These are phyloP conservation scores for Cryoendolithus antarcticus DNA, from an alignment of 2,329 filamentous ascomycete genomes.

Conservation along the genomic window DNA sequence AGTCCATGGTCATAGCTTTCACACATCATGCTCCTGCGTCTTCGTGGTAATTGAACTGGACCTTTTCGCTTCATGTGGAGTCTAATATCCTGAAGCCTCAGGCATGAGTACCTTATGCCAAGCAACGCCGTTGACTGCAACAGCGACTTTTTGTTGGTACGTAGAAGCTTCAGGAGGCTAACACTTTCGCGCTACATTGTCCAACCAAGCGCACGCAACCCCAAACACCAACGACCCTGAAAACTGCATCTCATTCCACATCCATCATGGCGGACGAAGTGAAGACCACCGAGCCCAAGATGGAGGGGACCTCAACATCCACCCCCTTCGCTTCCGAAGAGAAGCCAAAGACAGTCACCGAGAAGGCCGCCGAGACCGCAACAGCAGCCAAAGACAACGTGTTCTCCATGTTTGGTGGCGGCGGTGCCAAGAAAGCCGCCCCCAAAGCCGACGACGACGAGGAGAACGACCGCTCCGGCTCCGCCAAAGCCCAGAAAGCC, in stretches of 20 bases:
- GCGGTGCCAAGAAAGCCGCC: conserved; percentile 94
- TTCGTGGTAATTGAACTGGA: no score
- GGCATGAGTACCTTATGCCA: no score
- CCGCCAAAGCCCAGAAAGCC: conserved; percentile 56
- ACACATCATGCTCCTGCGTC: no score
- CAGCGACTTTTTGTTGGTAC: no score
- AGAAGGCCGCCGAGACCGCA: conserved; percentile 25
- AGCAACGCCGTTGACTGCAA: no score
- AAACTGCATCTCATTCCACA: background rate
- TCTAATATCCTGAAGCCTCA: no score
- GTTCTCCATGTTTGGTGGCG: conserved; percentile 98
- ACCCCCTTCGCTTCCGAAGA: conserved; percentile 27
- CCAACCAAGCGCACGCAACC: no score
- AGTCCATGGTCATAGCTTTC: no score
- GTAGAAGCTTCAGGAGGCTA: no score
- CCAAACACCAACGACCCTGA: background rate
- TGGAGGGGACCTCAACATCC: conserved; percentile 7
- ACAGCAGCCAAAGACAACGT: conserved; percentile 46
- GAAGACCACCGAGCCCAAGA: conserved; percentile 17
- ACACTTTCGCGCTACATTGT: no score
- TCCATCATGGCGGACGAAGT: conserved; percentile 19
- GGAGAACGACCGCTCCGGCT: conserved; percentile 76
- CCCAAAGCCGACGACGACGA: conserved; percentile 48
- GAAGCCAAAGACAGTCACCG: conserved; percentile 22
- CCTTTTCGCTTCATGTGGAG: no score